Evolutionary conservation across 495 filamentous ascomycete genomes (phyloP), one percentile per base, ranked within the genome.

Genomic region (Penicillium verhagenii): DNA sequence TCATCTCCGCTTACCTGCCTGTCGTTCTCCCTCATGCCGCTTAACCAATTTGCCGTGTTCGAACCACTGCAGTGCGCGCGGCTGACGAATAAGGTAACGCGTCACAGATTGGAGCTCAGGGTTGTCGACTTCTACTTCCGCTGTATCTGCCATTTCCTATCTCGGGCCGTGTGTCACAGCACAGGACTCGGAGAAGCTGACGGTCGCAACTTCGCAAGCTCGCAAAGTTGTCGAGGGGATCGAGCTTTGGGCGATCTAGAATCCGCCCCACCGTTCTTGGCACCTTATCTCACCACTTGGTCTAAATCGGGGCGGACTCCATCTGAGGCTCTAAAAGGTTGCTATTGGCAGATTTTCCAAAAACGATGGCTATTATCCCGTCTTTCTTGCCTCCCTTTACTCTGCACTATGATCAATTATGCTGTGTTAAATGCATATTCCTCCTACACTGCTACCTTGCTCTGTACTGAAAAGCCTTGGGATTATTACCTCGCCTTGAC

Each of bases 51-150:
- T 59, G 20, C 65, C 67, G 47, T 66, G 58, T 39, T 72, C 63
- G 47, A 75, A 76, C 62, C 72, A 75, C 54, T 76, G 74, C 14
- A 78, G 60, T 0, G 72, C 73, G 29, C 60, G 59, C 4, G 71
- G 72, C 23, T 73, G 71, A 24, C 67, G 60, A 31, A 75, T 65
- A 2, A 77, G 59, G 35, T 61, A 70, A 1, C 69, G 67, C 16
- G 61, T 53, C 1, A 63, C 60, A 6, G 66, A 59, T 8, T 64
- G 42, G 10, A 50, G 45, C 7, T 66, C 57, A 8, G 44, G n/a
- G 26, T n/a, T 37, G 3, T 57, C 58, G 10, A 64, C 61, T 24
- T 56, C 64, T 11, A 64, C 61, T 24, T 56, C 64, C 6, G 38
- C 25, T 28, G 37, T 38, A 8, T 21, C 4, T 18, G 47, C 20